A percentile compares a stretch with the other conserved stretches of the same genome.
These are phyloP conservation scores for Suillus variegatus DNA, from an alignment of 768 basidiomycete genomes.

Conservation along the genomic window DNA sequence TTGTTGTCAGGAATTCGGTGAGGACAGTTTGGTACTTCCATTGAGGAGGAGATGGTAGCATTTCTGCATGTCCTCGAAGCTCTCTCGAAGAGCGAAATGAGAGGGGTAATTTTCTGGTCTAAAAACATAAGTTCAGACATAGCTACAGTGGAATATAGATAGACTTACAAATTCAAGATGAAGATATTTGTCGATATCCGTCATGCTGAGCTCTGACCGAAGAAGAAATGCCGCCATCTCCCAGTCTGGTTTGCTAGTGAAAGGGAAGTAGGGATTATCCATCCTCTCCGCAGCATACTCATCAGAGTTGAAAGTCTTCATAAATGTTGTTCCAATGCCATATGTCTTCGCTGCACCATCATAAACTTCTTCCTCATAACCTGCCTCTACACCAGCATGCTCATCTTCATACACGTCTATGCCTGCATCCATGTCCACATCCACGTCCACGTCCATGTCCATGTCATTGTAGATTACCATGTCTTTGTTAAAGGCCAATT, in stretches of 20 bases:
- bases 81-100: background rate
- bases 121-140: background rate
- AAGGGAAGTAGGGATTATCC: background rate
- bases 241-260: background rate
- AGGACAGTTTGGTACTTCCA: background rate
- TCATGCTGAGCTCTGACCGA: slow-evolving; percentile 1
- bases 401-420: no score
- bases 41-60: background rate
- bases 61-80: background rate
- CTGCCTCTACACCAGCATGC: background rate
- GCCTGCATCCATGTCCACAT: no score
- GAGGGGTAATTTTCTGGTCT: background rate
- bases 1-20: background rate
- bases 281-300: background rate
- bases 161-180: slow-evolving; percentile 1
- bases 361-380: background rate
- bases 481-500: no score
- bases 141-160: slow-evolving; percentile 24
- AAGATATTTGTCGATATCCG: background rate
- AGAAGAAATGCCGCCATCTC: background rate
- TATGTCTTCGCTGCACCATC: no score
- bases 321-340: no score
- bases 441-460: no score
- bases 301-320: no score
- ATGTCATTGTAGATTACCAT: no score